Evolutionary conservation across 2,329 filamentous ascomycete genomes (phyloP), one percentile per base, ranked within the genome.

Genomic region (Epicoccum sorghinum): DNA sequence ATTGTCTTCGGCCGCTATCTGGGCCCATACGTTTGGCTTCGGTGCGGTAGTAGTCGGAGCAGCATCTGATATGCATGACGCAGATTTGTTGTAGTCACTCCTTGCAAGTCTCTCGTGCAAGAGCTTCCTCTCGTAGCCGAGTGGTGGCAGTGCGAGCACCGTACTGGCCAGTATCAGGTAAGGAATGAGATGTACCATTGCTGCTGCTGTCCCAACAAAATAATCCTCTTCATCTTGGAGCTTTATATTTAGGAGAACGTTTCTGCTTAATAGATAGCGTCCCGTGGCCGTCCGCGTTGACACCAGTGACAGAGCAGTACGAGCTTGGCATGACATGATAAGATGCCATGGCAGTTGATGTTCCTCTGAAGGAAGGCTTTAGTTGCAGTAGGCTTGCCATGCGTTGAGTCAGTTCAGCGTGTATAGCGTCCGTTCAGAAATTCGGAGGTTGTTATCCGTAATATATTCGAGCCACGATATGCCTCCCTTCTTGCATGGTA

Each of bases 1-100:
- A 47, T 76, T 78, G 42, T 82, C 79, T 24, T 76, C 69, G 0
- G 71, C 59, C 2, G 75, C 71, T 49, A 82, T 77, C 5, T 68
- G 68, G 3, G 72, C 64, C 77, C 78, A 80, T 22, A 77, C 66
- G 48, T 80, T 80, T 10, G 57, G 35, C 50, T 74, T 77, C 4
- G 77, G 76, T 2, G 77, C 77, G 22, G 37, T 54, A 4, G 53
- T 62, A 9, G 45, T 44, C 5, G 53, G 59, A 13, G 64, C 58
- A 29, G 47, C 57, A 13, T 58, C 57, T 2, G 43, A 30, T 6
- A 63, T 46, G 42, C 61, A 68, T 13, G 56, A 59, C 7, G 41
- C 18, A 7, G 55, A 30, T 24, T 8, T 18, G 43, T 65, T 68
- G 27, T 49, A 41, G 8, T 30, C 43, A 12, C 61, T 57, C 40